A percentile compares a stretch with the other conserved stretches of the same genome.
phyloP scores from a whole-genome alignment of 176 grass and related monocot species.

The Bromus sterilis region DNA sequence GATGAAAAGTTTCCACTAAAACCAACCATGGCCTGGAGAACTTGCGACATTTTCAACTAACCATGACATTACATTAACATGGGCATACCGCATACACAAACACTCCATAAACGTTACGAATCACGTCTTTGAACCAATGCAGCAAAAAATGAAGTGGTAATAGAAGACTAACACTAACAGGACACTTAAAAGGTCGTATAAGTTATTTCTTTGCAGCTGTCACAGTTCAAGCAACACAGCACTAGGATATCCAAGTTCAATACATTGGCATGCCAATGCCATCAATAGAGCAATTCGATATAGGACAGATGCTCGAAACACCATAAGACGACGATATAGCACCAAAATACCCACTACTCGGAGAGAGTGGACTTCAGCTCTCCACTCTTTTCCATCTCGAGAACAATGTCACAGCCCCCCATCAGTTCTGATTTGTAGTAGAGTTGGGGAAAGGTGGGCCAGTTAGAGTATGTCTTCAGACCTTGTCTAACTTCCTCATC shows the following conservation, averaged over 20 bases:
- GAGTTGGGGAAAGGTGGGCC: slow-evolving; percentile 95
- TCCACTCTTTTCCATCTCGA: slow-evolving; percentile 66
- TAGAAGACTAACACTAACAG: neutral
- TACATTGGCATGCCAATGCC: slow-evolving; percentile 20
- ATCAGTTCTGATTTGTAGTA: slow-evolving; percentile 94
- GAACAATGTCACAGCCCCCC: slow-evolving; percentile 87
- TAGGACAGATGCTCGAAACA: neutral
- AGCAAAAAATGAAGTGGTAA: slow-evolving; percentile 1
- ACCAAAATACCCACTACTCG: slow-evolving; percentile 7
- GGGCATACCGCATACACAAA: neutral
- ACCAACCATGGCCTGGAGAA: neutral
- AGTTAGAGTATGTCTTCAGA: slow-evolving; percentile 84
- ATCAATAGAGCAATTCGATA: neutral
- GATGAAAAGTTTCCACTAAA: neutral
- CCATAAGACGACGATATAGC: neutral
- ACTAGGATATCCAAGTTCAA: slow-evolving; percentile 17
- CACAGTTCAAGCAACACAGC: slow-evolving; percentile 23
- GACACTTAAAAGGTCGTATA: neutral
- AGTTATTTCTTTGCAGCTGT: slow-evolving; percentile 28
- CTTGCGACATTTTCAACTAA: neutral
- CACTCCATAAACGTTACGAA: neutral
- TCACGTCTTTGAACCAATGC: neutral
- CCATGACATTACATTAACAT: neutral
- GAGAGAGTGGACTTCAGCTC: slow-evolving; percentile 71
- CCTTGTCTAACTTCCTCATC: slow-evolving; percentile 85